Evolutionary conservation across 2,329 filamentous ascomycete species (phyloP).

Genomic region (Geosmithia morbida): DNA sequence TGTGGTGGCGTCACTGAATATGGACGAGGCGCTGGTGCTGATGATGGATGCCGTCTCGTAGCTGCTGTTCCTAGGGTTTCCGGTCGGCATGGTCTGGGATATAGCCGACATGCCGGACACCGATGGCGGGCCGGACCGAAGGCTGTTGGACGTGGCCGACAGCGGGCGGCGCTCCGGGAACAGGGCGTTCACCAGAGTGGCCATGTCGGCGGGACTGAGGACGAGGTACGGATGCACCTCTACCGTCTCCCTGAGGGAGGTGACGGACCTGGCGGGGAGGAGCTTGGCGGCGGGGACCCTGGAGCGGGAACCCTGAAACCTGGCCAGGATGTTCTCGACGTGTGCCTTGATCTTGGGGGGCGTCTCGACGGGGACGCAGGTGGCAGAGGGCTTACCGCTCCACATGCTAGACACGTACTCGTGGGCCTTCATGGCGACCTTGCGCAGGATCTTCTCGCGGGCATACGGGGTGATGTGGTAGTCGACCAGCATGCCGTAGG

Average conservation of each 20-base stretch:
- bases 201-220: slow-evolving; percentile 63
- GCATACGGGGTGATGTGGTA: slow-evolving; percentile 89
- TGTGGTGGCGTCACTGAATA: slow-evolving; percentile 54
- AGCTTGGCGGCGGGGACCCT: slow-evolving; percentile 40
- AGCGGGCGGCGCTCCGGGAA: slow-evolving; percentile 61
- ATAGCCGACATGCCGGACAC: slow-evolving; percentile 52
- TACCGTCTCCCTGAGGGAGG: slow-evolving; percentile 58
- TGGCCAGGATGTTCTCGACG: slow-evolving; percentile 55
- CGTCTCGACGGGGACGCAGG: slow-evolving; percentile 28
- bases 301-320: slow-evolving; percentile 42
- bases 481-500: slow-evolving; percentile 62
- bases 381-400: slow-evolving; percentile 49
- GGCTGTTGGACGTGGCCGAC: slow-evolving; percentile 46
- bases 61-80: slow-evolving; percentile 32
- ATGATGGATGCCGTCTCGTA: slow-evolving; percentile 56
- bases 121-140: slow-evolving; percentile 52
- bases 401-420: slow-evolving; percentile 68
- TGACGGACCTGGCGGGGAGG: slow-evolving; percentile 56
- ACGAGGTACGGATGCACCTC: slow-evolving; percentile 72
- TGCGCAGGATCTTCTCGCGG: slow-evolving; percentile 64
- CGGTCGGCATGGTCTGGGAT: slow-evolving; percentile 54
- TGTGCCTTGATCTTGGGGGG: slow-evolving; percentile 50
- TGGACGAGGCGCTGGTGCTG: slow-evolving; percentile 59
- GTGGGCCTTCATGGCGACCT: slow-evolving; percentile 69
- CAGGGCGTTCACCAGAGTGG: slow-evolving; percentile 68